Evolutionary conservation across 1,139 yeast genomes (phyloP).

Genomic region (Pichia terricola): DNA sequence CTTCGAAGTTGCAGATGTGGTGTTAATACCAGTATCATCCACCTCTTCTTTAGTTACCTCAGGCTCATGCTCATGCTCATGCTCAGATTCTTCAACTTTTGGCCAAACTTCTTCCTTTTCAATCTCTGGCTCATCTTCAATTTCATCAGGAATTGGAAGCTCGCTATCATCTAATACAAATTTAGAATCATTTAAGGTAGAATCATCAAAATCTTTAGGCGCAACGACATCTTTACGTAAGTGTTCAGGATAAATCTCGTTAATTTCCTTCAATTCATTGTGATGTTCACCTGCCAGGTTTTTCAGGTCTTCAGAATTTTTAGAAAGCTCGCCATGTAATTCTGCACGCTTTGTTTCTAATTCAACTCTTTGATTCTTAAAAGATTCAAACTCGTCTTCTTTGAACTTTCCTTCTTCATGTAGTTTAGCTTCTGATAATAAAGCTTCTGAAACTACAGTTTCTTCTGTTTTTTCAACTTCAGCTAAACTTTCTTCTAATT

Average conservation of each 20-base stretch:
- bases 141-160: constrained; percentile 23
- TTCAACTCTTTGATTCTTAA: constrained; percentile 31
- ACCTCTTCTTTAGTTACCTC: constrained; percentile 5
- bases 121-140: constrained; percentile 18
- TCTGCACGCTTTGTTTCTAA: constrained; percentile 36
- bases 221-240: constrained; percentile 33
- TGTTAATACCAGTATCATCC: constrained; percentile 15
- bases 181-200: constrained; percentile 19
- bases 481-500: constrained; percentile 14
- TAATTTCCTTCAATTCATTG: constrained; percentile 34
- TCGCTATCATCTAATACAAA: constrained; percentile 23
- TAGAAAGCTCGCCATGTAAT: constrained; percentile 32
- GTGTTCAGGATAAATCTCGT: constrained; percentile 45
- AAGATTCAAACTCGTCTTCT: constrained; percentile 23
- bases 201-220: constrained; percentile 26
- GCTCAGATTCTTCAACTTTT: constrained; percentile 21
- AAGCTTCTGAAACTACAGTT: constrained; percentile 16
- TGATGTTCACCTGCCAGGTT: constrained; percentile 33
- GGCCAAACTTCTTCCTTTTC: constrained; percentile 19
- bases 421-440: constrained; percentile 5
- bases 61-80: constrained; percentile 9
- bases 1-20: constrained; percentile 2
- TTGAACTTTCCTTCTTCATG: constrained; percentile 7
- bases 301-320: constrained; percentile 38
- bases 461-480: constrained; percentile 20